Percentiles rank a stretch among this genome's conserved stretches.
These are phyloP conservation scores for Endoconidiophora laricicola DNA, from an alignment of 2,329 filamentous ascomycete species.

Conservation along the genomic window DNA sequence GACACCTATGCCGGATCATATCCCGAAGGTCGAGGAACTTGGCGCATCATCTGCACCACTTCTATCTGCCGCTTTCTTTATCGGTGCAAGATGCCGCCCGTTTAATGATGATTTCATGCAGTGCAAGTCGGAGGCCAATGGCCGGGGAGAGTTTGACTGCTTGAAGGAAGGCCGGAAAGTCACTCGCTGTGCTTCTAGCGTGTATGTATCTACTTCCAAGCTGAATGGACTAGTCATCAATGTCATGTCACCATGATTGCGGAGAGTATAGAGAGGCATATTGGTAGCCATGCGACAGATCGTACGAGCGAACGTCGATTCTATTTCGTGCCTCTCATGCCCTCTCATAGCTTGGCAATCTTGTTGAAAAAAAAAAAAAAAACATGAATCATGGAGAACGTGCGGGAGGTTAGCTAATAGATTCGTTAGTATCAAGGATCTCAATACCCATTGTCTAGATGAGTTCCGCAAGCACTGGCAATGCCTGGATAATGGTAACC, in stretches of 20 bases:
- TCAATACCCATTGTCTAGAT: slow-evolving; percentile 85
- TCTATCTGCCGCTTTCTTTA: slow-evolving; percentile 86
- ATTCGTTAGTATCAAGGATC: slow-evolving; percentile 59
- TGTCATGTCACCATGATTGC: background rate
- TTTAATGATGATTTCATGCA: slow-evolving; percentile 99
- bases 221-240: no score
- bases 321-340: no score
- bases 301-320: no score
- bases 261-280: background rate
- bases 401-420: background rate
- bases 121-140: slow-evolving; percentile 91
- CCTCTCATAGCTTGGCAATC: background rate
- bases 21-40: slow-evolving; percentile 87
- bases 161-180: slow-evolving; percentile 93
- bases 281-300: no score
- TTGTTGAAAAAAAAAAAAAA: no score
- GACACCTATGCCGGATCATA: slow-evolving; percentile 78
- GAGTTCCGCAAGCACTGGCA: slow-evolving; percentile 91
- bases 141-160: slow-evolving; percentile 83
- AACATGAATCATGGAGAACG: no score
- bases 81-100: slow-evolving; percentile 80
- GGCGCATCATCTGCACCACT: slow-evolving; percentile 86
- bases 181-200: slow-evolving; percentile 86
- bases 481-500: slow-evolving; percentile 94
- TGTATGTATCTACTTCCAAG: slow-evolving; percentile 46